These are phyloP conservation scores for Laburnicola sp. DNA, from an alignment of 2,329 filamentous ascomycete species.

Conservation along the genomic window DNA sequence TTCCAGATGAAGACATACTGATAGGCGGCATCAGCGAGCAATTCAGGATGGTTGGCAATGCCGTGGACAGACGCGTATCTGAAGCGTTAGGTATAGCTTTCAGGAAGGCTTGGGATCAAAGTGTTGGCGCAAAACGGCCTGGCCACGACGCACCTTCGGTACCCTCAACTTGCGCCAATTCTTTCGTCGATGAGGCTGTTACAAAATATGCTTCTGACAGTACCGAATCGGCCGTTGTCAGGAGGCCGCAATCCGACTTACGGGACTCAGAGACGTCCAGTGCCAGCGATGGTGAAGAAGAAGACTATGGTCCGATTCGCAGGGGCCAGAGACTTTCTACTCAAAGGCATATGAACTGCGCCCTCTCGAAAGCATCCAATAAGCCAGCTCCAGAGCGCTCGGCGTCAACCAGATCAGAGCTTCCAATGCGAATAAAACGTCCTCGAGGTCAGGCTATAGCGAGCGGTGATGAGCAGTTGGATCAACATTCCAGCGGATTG, in stretches of 20 bases:
- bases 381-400: background rate
- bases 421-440: background rate
- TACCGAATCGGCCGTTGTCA: too few species aligned
- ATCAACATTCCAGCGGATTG: too few species aligned
- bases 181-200: too few species aligned
- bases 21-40: conserved; percentile 61
- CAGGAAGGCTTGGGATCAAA: conserved; percentile 13
- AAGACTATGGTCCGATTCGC: too few species aligned
- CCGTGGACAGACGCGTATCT: conserved; percentile 70
- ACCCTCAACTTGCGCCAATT: too few species aligned
- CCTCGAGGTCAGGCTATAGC: background rate
- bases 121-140: background rate
- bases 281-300: too few species aligned
- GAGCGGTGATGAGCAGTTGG: background rate
- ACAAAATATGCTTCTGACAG: too few species aligned
- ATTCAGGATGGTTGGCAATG: conserved; percentile 73
- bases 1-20: conserved; percentile 70
- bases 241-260: too few species aligned
- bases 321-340: too few species aligned
- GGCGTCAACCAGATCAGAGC: background rate
- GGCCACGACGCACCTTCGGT: too few species aligned
- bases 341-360: background rate
- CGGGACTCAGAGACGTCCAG: too few species aligned
- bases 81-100: conserved; percentile 67
- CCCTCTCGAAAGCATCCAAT: background rate